phyloP scores from a whole-genome alignment of 2,329 filamentous ascomycete genomes.

The Fusarium luffae region DNA sequence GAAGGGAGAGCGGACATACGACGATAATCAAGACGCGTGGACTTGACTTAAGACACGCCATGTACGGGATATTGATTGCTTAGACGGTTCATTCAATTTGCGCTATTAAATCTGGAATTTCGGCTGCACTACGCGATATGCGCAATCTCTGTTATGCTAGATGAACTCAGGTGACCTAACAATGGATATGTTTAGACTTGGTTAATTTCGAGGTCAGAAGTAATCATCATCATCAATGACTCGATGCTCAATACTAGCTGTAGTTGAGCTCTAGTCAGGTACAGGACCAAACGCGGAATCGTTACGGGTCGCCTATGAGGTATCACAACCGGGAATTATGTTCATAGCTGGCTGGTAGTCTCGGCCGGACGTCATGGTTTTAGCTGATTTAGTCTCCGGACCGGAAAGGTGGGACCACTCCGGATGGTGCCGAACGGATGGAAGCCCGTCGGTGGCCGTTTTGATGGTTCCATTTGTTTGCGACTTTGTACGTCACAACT shows the following conservation, averaged over 20 bases:
- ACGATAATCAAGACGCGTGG: slow-evolving; percentile 31
- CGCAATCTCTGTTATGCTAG: background rate
- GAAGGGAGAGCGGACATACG: slow-evolving; percentile 10
- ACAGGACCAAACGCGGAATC: background rate
- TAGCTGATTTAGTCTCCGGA: slow-evolving; percentile 1
- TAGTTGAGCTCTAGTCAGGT: background rate
- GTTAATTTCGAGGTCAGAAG: background rate
- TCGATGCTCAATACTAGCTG: background rate
- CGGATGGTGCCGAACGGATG: slow-evolving; percentile 17
- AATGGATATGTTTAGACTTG: background rate
- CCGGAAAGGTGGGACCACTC: slow-evolving; percentile 34
- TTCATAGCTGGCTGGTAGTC: background rate
- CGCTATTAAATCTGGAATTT: slow-evolving; percentile 3
- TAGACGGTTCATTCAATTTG: slow-evolving; percentile 37
- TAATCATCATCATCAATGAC: background rate
- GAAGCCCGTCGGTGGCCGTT: background rate
- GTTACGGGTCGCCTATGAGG: background rate
- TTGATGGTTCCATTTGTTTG: background rate
- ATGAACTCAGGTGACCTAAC: background rate
- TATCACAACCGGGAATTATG: background rate
- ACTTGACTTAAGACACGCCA: slow-evolving; percentile 12
- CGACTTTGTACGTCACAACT: slow-evolving; percentile 14
- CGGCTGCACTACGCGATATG: background rate
- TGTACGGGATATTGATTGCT: slow-evolving; percentile 42
- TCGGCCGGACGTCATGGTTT: slow-evolving; percentile 3